Percentiles rank a stretch among this genome's conserved stretches.
phyloP scores from a whole-genome alignment of 495 filamentous ascomycete species.

The Penicillium odoratum region DNA sequence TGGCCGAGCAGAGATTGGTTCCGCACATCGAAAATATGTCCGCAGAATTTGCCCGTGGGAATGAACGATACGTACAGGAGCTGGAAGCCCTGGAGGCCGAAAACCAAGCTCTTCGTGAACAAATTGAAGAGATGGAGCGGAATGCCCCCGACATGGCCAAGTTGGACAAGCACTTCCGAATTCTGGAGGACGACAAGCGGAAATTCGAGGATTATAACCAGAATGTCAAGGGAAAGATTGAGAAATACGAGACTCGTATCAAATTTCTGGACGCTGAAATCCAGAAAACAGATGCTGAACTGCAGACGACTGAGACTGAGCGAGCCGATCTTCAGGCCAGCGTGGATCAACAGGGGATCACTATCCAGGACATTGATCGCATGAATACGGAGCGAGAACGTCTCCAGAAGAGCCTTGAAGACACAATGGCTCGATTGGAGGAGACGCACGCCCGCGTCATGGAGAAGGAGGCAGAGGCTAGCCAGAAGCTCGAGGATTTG shows the following conservation, averaged over 20 bases:
- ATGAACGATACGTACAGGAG: conserved; percentile 77
- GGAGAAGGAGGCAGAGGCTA: conserved; percentile 82
- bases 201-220: conserved; percentile 94
- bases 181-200: conserved; percentile 83
- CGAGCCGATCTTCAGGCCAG: conserved; percentile 73
- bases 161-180: conserved; percentile 78
- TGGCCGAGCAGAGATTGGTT: conserved; percentile 67
- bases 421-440: conserved; percentile 69
- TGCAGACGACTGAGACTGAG: conserved; percentile 79
- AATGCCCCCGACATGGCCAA: conserved; percentile 76
- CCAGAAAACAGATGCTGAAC: conserved; percentile 71
- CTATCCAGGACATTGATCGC: conserved; percentile 95
- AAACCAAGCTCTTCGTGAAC: conserved; percentile 70
- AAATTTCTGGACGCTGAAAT: conserved; percentile 77
- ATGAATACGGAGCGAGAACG: conserved; percentile 95
- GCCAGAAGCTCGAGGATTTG: conserved; percentile 80
- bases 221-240: conserved; percentile 71
- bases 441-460: conserved; percentile 78
- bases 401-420: conserved; percentile 78
- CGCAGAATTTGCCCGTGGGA: conserved; percentile 78
- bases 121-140: conserved; percentile 87
- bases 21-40: conserved; percentile 92
- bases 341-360: conserved; percentile 90
- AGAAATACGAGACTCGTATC: conserved; percentile 77
- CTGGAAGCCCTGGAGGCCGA: conserved; percentile 81